phyloP scores from a whole-genome alignment of 495 filamentous ascomycete species.

The Penicillium argentinense region DNA sequence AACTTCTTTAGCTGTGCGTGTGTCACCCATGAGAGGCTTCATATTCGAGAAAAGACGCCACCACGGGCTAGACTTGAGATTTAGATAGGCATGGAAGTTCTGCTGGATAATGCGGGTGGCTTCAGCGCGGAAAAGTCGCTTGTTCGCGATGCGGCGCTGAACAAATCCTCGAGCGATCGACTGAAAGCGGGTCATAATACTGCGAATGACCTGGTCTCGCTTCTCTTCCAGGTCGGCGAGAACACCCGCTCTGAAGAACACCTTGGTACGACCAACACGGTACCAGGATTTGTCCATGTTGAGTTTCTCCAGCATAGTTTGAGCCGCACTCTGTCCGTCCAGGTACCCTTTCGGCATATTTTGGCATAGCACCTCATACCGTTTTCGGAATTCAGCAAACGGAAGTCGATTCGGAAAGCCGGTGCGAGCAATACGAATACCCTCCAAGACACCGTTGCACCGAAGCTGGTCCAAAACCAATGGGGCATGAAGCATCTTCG shows the following conservation, averaged over 20 bases:
- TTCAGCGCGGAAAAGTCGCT: conserved; percentile 89
- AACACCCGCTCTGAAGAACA: conserved; percentile 97
- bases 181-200: conserved; percentile 93
- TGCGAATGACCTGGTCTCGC: conserved; percentile 84
- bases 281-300: conserved; percentile 81
- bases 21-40: conserved; percentile 91
- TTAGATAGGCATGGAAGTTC: conserved; percentile 85
- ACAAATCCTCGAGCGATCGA: conserved; percentile 87
- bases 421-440: conserved; percentile 94
- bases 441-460: conserved; percentile 98
- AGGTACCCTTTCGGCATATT: conserved; percentile 88
- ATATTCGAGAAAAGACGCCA: conserved; percentile 95
- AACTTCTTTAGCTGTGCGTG: conserved; percentile 84
- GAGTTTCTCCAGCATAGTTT: conserved; percentile 86
- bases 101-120: conserved; percentile 92
- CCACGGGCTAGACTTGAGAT: conserved; percentile 91
- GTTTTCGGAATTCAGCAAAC: conserved; percentile 91
- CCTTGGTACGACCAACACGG: conserved; percentile 93
- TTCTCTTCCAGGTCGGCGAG: conserved; percentile 96
- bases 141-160: conserved; percentile 83
- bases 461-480: conserved; percentile 93
- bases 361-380: conserved; percentile 94
- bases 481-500: conserved; percentile 84
- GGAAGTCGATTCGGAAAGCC: conserved; percentile 95
- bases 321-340: conserved; percentile 83